phyloP scores from a whole-genome alignment of 352 stramenopile genomes.

The Pythium volutum region DNA sequence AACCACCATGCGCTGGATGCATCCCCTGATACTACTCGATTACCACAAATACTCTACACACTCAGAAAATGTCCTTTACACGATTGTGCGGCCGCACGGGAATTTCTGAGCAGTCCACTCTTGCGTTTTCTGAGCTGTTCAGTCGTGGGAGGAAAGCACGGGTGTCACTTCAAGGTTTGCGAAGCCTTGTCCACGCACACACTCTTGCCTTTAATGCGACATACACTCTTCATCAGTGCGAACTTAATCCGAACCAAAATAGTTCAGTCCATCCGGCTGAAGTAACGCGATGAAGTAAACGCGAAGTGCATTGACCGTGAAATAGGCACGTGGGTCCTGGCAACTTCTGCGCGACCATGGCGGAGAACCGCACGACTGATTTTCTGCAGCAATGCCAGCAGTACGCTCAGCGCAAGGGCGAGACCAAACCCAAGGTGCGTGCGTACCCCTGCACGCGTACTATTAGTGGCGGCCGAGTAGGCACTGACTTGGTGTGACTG shows the following conservation, averaged over 20 bases:
- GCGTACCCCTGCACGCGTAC: neutral
- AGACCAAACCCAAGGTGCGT: slow-evolving; percentile 3
- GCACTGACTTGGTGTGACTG: neutral
- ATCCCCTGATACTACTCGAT: too few relatives aligned
- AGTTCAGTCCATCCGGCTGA: slow-evolving; percentile 15
- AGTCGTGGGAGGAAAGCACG: neutral
- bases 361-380: slow-evolving; percentile 66
- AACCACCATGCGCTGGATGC: too few relatives aligned
- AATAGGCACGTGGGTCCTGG: slow-evolving; percentile 17
- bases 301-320: slow-evolving; percentile 23
- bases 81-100: too few relatives aligned
- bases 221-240: neutral
- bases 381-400: slow-evolving; percentile 67
- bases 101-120: slow-evolving; percentile 2
- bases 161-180: slow-evolving; percentile 2
- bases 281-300: slow-evolving; percentile 30
- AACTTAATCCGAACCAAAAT: slow-evolving; percentile 7
- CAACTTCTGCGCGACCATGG: slow-evolving; percentile 31
- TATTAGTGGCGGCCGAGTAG: neutral
- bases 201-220: neutral
- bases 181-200: neutral
- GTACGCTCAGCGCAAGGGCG: slow-evolving; percentile 36
- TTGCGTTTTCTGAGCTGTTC: neutral
- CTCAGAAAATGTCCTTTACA: slow-evolving; percentile 4
- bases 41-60: neutral